Percentiles rank a stretch among this genome's conserved stretches.
phyloP scores from a whole-genome alignment of 1,284 basidiomycete genomes.

The Trametes polyzona region DNA sequence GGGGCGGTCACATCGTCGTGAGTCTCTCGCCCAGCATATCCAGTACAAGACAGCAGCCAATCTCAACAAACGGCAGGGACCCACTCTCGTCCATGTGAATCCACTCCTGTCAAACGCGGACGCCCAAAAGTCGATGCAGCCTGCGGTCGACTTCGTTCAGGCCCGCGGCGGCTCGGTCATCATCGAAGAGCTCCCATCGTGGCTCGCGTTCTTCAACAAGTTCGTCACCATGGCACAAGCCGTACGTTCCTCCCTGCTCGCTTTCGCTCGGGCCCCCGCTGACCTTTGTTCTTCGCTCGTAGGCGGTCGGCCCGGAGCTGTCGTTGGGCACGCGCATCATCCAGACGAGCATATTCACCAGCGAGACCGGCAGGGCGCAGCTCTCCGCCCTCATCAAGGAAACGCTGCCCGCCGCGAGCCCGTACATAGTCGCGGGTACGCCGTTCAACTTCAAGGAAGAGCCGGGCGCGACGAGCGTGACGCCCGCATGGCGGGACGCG shows the following conservation, averaged over 20 bases:
- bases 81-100: constrained; percentile 18
- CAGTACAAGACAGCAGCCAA: not conserved
- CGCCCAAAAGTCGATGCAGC: constrained; percentile 31
- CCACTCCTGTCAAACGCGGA: constrained; percentile 15
- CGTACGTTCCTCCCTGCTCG: constrained; percentile 19
- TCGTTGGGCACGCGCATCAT: constrained; percentile 39
- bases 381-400: constrained; percentile 33
- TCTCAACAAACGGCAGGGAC: constrained; percentile 2
- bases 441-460: constrained; percentile 49
- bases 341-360: constrained; percentile 34
- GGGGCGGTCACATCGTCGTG: constrained; percentile 52
- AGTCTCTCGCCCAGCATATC: constrained; percentile 1
- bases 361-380: constrained; percentile 26
- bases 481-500: constrained; percentile 49
- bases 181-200: constrained; percentile 38
- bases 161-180: constrained; percentile 37
- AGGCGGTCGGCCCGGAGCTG: constrained; percentile 36
- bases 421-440: constrained; percentile 40
- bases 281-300: not conserved
- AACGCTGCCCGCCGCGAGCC: constrained; percentile 31
- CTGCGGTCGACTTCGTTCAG: constrained; percentile 35
- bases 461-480: constrained; percentile 47
- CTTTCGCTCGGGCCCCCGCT: not conserved
- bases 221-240: constrained; percentile 34
- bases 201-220: constrained; percentile 38